Evolutionary conservation across 2,329 filamentous ascomycete genomes (phyloP).

Genomic region (Aspergillus alliaceus): DNA sequence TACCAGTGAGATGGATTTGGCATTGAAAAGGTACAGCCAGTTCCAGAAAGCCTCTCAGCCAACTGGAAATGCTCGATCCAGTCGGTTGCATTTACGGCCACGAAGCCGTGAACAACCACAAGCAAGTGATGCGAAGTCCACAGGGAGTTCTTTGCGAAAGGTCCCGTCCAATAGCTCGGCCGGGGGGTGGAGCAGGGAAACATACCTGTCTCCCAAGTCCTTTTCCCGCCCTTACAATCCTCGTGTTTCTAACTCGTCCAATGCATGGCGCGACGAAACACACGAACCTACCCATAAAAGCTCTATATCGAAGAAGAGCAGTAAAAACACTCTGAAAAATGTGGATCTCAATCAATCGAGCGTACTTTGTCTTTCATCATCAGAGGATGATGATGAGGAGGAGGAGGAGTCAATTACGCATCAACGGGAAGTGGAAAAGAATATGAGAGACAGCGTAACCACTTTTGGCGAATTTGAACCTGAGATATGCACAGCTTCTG

Average conservation of each 20-base stretch:
- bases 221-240: slow-evolving; percentile 12
- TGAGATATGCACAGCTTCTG: slow-evolving; percentile 45
- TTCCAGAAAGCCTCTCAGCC: slow-evolving; percentile 15
- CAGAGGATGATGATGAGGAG: slow-evolving; percentile 46
- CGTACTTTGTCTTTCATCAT: slow-evolving; percentile 51
- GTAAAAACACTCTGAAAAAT: slow-evolving; percentile 37
- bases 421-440: slow-evolving; percentile 12
- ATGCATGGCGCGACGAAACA: slow-evolving; percentile 18
- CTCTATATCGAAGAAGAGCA: slow-evolving; percentile 37
- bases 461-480: slow-evolving; percentile 42
- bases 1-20: slow-evolving; percentile 35
- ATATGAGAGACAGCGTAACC: slow-evolving; percentile 39
- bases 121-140: slow-evolving; percentile 17
- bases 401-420: slow-evolving; percentile 22
- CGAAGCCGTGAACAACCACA: slow-evolving; percentile 24
- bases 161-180: slow-evolving; percentile 24
- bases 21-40: slow-evolving; percentile 30
- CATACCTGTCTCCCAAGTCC: slow-evolving; percentile 25
- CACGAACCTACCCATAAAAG: slow-evolving; percentile 21
- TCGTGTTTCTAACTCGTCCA: slow-evolving; percentile 16
- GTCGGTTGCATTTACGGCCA: slow-evolving; percentile 24
- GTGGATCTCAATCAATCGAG: slow-evolving; percentile 46
- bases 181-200: slow-evolving; percentile 25
- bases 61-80: slow-evolving; percentile 17
- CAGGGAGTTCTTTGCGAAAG: slow-evolving; percentile 17